Percentiles rank a stretch among this genome's conserved stretches.
Conservation (phyloP, 441 rosid genomes). For the Brassica hybrid region DNA sequence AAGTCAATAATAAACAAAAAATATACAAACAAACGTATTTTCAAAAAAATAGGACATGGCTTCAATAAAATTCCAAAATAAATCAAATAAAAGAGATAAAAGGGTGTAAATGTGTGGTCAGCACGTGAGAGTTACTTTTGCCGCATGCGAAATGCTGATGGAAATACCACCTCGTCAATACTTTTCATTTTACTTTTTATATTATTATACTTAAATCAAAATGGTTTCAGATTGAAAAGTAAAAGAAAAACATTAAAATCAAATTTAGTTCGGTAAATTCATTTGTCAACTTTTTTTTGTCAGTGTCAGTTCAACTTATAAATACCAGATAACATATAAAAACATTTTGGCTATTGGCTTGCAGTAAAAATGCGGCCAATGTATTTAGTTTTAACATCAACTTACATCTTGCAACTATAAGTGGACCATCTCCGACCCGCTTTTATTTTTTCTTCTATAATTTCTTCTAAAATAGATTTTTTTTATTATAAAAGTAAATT, state of each 20-base stretch:
- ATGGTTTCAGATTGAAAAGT: constrained; percentile 4
- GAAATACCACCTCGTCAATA: constrained; percentile 39
- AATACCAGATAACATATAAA: too few relatives aligned
- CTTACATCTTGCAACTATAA: too few relatives aligned
- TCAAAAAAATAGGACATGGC: too few relatives aligned
- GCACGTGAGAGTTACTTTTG: constrained; percentile 80
- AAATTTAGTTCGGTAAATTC: background rate
- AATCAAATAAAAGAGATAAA: background rate
- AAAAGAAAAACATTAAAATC: background rate
- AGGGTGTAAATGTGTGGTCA: constrained; percentile 48
- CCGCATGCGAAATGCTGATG: constrained; percentile 71
- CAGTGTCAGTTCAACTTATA: too few relatives aligned
- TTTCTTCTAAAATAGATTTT: too few relatives aligned
- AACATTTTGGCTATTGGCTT: too few relatives aligned
- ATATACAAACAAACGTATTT: too few relatives aligned
- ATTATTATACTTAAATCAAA: background rate
- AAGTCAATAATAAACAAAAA: too few relatives aligned
- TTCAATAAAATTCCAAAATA: background rate
- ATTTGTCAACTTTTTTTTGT: too few relatives aligned
- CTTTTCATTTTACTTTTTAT: constrained; percentile 21
- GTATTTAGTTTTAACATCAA: background rate
- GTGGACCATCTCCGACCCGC: too few relatives aligned
- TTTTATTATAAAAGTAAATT: too few relatives aligned
- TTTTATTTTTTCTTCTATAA: too few relatives aligned
- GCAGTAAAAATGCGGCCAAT: background rate